phyloP scores from a whole-genome alignment of 2,329 filamentous ascomycete species.

The Colletotrichum salicis region DNA sequence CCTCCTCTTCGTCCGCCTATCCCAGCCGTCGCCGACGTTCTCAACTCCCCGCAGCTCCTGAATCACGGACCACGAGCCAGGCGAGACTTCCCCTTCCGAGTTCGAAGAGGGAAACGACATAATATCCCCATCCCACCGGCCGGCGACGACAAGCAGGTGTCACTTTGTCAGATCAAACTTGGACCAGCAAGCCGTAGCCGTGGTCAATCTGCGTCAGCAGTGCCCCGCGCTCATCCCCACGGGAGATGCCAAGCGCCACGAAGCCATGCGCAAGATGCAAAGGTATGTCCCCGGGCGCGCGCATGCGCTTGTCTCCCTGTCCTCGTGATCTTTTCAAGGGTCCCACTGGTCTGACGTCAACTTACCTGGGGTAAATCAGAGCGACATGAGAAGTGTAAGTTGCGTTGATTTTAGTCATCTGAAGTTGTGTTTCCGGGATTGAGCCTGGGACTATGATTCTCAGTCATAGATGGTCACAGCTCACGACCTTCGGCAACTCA shows the following conservation, averaged over 20 bases:
- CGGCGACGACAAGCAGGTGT: not conserved
- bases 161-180: not conserved
- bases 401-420: too few relatives aligned
- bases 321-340: not conserved
- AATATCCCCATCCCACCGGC: not conserved
- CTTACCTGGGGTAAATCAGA: slow-evolving; percentile 27
- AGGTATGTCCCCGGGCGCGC: slow-evolving; percentile 33
- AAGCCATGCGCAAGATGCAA: slow-evolving; percentile 40
- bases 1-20: slow-evolving; percentile 13
- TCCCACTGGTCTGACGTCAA: slow-evolving; percentile 15
- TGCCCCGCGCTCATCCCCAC: slow-evolving; percentile 1
- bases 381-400: slow-evolving; percentile 41
- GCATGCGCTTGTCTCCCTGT: not conserved
- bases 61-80: not conserved
- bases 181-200: not conserved
- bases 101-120: not conserved
- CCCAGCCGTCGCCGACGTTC: slow-evolving; percentile 1
- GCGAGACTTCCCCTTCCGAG: slow-evolving; percentile 19
- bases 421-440: not conserved
- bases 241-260: slow-evolving; percentile 39
- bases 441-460: not conserved
- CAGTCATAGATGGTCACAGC: not conserved
- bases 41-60: not conserved
- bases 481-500: not conserved
- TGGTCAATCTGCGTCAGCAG: slow-evolving; percentile 20